These are phyloP conservation scores for Prototheca cutis DNA, from an alignment of 163 green algal genomes.

Conservation along the genomic window DNA sequence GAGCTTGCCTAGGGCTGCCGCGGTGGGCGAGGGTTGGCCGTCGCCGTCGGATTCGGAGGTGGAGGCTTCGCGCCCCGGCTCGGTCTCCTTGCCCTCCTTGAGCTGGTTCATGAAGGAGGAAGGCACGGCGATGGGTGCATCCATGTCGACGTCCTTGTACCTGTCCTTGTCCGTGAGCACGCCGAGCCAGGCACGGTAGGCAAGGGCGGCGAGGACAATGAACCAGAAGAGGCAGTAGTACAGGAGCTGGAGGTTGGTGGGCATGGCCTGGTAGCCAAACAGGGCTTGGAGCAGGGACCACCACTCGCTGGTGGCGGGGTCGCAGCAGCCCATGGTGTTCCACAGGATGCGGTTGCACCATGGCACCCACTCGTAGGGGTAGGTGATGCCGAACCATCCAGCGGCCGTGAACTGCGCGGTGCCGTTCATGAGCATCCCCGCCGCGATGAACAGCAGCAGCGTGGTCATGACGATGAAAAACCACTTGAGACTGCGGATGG, in stretches of 20 bases:
- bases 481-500: slow-evolving; percentile 40
- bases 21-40: too few species aligned
- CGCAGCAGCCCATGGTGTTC: slow-evolving; percentile 35
- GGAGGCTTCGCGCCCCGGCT: too few species aligned
- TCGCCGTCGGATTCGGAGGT: too few species aligned
- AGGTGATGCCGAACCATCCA: slow-evolving; percentile 28
- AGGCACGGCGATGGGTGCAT: too few species aligned
- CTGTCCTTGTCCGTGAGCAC: slow-evolving; percentile 21
- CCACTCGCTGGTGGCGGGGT: slow-evolving; percentile 31
- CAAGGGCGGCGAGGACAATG: slow-evolving; percentile 9
- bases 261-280: slow-evolving; percentile 40
- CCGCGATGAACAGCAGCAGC: slow-evolving; percentile 40
- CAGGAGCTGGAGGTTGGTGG: slow-evolving; percentile 20
- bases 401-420: slow-evolving; percentile 19
- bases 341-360: slow-evolving; percentile 37
- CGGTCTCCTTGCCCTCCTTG: too few species aligned
- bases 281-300: slow-evolving; percentile 37
- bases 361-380: slow-evolving; percentile 24
- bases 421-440: slow-evolving; percentile 19
- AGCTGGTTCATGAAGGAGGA: too few species aligned
- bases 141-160: neutral
- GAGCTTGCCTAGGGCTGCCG: too few species aligned
- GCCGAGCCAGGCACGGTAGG: slow-evolving; percentile 13
- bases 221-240: slow-evolving; percentile 31
- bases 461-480: slow-evolving; percentile 36